Base-by-base conservation (phyloP, 1,284 basidiomycete species). In the Chondrostereum purpureum region DNA sequence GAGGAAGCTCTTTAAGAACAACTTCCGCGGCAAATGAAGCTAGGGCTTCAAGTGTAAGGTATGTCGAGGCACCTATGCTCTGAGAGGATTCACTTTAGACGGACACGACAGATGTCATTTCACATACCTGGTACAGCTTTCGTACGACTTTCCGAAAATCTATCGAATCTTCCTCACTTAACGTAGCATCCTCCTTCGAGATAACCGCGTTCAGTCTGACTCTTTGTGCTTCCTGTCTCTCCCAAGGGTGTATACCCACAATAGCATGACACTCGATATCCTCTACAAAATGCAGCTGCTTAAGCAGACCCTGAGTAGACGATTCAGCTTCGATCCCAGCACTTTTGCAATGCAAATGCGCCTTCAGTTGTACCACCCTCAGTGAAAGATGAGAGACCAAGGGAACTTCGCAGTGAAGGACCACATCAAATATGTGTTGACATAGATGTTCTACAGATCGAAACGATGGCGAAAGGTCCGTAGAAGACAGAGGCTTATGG, bases 31-130 rank as follows among this genome's bases (percentile, higher is more conserved):
- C 70, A 8, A 68, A 68, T 5, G 85, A 81, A 5, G 77, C 76
- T 10, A 92, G 68, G 1, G 84, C 77, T 61, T 94, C 89, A 43
- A 92, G 68, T 0, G 89, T 92, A 33, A 79, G 68, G 54, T 78
- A 90, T 0, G 68, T 65, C 0, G 83, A 78, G 2, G 61, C 54
- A 27, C 61, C 54, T 5, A 75, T 63, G 47, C 56, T 61, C 75
- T 78, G 42, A 16, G 23, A 14, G 20, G 11, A 45, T 5, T n/a
- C n/a, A n/a, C n/a, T n/a, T n/a, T n/a, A n/a, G n/a, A n/a, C n/a
- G n/a, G n/a, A n/a, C n/a, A n/a, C n/a, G n/a, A n/a, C n/a, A n/a
- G n/a, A n/a, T n/a, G n/a, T n/a, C n/a, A n/a, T n/a, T n/a, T 11
- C 14, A 55, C 53, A 21, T 46, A 69, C 68, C 52, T 62, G 55